Conservation (phyloP, 768 basidiomycete species). For the Phaeotremella fagi region DNA sequence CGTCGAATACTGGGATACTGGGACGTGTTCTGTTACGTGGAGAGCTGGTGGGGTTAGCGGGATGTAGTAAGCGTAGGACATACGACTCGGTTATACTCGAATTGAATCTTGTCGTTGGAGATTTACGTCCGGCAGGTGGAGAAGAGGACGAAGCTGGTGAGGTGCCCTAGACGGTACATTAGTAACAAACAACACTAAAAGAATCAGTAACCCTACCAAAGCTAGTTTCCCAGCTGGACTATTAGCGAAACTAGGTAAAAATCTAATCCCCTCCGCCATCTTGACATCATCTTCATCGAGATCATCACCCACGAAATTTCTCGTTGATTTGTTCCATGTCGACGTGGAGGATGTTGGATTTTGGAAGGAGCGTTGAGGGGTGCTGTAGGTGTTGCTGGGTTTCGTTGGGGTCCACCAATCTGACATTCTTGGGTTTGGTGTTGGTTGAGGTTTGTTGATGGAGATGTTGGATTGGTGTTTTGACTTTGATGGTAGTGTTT, state of each 20-base stretch:
- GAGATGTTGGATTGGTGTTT: not conserved
- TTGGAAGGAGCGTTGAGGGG: not conserved
- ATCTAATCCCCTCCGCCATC: conserved; percentile 36
- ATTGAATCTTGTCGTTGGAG: not conserved
- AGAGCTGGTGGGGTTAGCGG: conserved; percentile 7
- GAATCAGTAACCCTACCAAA: conserved; percentile 10
- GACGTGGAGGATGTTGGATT: not conserved
- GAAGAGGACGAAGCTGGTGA: not conserved
- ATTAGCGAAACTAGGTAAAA: conserved; percentile 36
- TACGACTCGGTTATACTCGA: not conserved
- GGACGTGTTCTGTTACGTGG: not conserved
- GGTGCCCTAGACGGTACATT: not conserved
- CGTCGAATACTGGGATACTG: conserved; percentile 15
- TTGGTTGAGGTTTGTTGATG: not conserved
- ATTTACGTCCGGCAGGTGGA: not conserved
- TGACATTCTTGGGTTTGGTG: not conserved
- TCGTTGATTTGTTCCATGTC: not conserved
- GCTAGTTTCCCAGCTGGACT: conserved; percentile 34
- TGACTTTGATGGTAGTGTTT: not conserved
- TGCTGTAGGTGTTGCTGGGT: not conserved
- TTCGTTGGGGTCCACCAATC: not conserved
- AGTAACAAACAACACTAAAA: not conserved
- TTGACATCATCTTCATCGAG: conserved; percentile 37
- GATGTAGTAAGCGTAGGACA: conserved; percentile 2
- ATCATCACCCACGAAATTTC: conserved; percentile 28